Conservation (phyloP, 768 basidiomycete genomes). For the Amanita fuliginea region DNA sequence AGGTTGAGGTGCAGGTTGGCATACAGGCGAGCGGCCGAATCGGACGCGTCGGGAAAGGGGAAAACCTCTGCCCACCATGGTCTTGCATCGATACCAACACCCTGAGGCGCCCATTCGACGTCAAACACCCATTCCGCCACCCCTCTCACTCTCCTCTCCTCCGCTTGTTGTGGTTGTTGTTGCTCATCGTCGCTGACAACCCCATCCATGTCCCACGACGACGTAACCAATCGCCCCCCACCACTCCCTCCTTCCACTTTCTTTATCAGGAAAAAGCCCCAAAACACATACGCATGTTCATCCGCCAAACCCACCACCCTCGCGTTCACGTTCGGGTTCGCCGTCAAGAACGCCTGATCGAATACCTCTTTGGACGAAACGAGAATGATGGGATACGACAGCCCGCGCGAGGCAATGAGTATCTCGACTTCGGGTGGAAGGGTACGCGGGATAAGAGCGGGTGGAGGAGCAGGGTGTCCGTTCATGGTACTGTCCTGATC, state of each 20-base stretch:
- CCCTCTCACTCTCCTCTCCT: neutral
- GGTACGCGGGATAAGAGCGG: neutral
- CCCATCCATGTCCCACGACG: neutral
- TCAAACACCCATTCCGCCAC: constrained; percentile 4
- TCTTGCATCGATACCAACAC: neutral
- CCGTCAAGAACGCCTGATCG: neutral
- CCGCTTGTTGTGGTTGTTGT: too few relatives aligned
- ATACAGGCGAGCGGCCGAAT: too few relatives aligned
- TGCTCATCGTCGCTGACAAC: neutral
- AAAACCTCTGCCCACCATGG: constrained; percentile 2
- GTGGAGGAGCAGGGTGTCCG: neutral
- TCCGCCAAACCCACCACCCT: neutral
- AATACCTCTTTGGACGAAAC: neutral
- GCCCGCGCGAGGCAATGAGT: neutral
- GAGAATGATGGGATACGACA: constrained; percentile 1
- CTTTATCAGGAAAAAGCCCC: constrained; percentile 2
- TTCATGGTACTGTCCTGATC: neutral
- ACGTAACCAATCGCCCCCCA: neutral
- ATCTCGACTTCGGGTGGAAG: constrained; percentile 4
- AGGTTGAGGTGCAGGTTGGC: neutral
- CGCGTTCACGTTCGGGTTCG: too few relatives aligned
- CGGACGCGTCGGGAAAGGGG: neutral
- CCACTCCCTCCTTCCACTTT: neutral
- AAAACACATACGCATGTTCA: constrained; percentile 5
- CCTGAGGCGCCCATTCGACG: neutral